Evolutionary conservation across 1,284 basidiomycete species (phyloP).

Genomic region (Mycena citricolor): DNA sequence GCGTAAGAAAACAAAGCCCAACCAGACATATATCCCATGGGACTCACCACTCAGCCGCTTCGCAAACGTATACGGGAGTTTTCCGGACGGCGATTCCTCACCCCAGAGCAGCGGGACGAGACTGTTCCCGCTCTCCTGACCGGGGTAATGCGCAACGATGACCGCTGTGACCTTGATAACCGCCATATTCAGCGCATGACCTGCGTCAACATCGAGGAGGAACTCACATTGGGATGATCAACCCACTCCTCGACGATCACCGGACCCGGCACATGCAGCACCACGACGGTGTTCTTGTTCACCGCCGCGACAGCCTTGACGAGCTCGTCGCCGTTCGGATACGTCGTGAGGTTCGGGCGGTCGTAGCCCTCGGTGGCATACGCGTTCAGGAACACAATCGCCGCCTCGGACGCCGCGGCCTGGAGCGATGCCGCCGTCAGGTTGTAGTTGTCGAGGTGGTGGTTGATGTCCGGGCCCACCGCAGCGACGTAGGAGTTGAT

Average conservation of each 20-base stretch:
- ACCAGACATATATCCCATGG: conserved; percentile 9
- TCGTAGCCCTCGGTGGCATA: conserved; percentile 17
- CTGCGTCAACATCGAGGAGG: too few species aligned
- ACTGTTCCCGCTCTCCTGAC: conserved; percentile 44
- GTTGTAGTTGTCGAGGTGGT: conserved; percentile 8
- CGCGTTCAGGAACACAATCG: conserved; percentile 19
- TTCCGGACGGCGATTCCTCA: conserved; percentile 51
- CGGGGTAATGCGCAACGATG: conserved; percentile 13
- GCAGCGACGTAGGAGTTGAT: conserved; percentile 16
- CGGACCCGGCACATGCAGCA: conserved; percentile 17
- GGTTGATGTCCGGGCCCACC: conserved; percentile 18
- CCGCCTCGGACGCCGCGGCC: conserved; percentile 14
- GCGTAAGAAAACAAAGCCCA: background rate
- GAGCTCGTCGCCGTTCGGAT: conserved; percentile 16
- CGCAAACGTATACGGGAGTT: conserved; percentile 50
- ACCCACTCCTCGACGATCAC: conserved; percentile 18
- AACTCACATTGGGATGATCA: conserved; percentile 14
- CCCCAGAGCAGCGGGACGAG: conserved; percentile 48
- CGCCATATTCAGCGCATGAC: too few species aligned
- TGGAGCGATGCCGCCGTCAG: conserved; percentile 1
- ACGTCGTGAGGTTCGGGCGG: conserved; percentile 7
- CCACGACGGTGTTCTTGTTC: conserved; percentile 18
- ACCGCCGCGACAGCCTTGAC: conserved; percentile 16
- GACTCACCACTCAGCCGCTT: too few species aligned
- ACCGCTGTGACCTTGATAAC: conserved; percentile 16